Evolutionary conservation across 1,284 basidiomycete species (phyloP), one percentile per base, ranked within the genome.

Genomic region (Hymenochaete sp.): DNA sequence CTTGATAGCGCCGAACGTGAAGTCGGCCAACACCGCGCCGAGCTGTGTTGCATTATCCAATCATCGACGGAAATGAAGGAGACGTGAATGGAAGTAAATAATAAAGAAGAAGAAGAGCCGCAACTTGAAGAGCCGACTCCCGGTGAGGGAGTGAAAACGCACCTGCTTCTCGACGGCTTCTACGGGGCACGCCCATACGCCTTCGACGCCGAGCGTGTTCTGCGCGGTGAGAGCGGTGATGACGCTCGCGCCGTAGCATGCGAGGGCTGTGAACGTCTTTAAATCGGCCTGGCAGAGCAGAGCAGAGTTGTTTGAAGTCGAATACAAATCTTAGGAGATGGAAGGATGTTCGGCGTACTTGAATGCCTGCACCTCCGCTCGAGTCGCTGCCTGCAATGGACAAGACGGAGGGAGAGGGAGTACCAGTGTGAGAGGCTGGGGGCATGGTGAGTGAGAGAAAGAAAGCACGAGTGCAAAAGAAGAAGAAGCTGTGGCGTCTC

Each of bases 201-300:
- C 82, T 50, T 87, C 77, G 0, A 97, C 92, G 3, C 91, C 92
- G 0, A 64, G 71, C 0, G 93, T 96, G 61, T 96, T 96, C 60
- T 98, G 93, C 0, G 93, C 88, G 0, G 90, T 93, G 38, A 97
- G 62, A 0, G 91, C 92, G 0, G 93, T 96, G 44, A 95, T 67
- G 3, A 81, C 90, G 47, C 81, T 87, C n/a, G 86, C 73, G 14
- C 90, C 93, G 58, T 93, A 96, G 55, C 85, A 87, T 25, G 72
- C 73, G 22, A 86, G 73, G 0, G 88, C 81, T 2, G 85, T 78
- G 53, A 90, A 83, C 1, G 87, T 88, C 64, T 89, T 93, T 28
- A 97, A 68, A 62, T 97, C 93, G 13, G 82, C 84, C 81, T 86
- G 28, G 45, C 10, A 11, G 9, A 44, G 19, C 29, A 40, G 26